Evolutionary conservation across 495 filamentous ascomycete genomes (phyloP), one percentile per base, ranked within the genome.

Genomic region (Polyplosphaeria fusca): DNA sequence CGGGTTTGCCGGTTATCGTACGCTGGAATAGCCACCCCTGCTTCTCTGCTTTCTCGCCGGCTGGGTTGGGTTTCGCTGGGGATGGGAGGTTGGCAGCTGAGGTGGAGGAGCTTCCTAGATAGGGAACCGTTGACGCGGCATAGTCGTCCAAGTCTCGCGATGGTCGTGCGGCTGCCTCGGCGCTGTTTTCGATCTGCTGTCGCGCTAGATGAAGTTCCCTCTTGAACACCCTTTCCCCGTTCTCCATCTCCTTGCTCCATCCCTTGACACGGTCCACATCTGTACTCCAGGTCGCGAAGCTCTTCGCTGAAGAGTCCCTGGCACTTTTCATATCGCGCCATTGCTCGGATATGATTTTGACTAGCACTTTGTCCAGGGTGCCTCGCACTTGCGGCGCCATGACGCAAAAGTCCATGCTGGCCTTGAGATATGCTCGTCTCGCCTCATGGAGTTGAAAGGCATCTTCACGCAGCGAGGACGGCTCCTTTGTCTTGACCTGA

Each of bases 381-480:
- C 82, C 82, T 20, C 93, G 80, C 22, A 96, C 68, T 67, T 93
- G 86, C 5, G 94, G 91, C 16, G 87, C 89, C 45, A 86, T 78
- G 38, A 94, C 82, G 60, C 89, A 93, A 61, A 91, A 97, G 69
- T 98, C 93, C 82, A 97, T 82, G 5, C 89, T 90, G 0, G 91
- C 86, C 71, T 88, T 92, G 20, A 96, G 77, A 66, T 97, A 98
- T 16, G 84, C 82, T 70, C 91, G 92, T 44, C 92, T 83, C 14
- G 91, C 87, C 77, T 97, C 94, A 60, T 95, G 93, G 30, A 98
- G 83, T 69, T 93, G 86, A 65, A 97, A 98, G 0, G 94, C 92
- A 71, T 98, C 93, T 70, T 98, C 93, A 43, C 94, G 77, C 47
- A 98, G 75, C 0, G 89, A 79, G 12, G 89, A 95, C 5, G 91